Evolutionary conservation across 257 asterid species (phyloP), one percentile per base, ranked within the genome.

Genomic region (Solanum stenotomum): DNA sequence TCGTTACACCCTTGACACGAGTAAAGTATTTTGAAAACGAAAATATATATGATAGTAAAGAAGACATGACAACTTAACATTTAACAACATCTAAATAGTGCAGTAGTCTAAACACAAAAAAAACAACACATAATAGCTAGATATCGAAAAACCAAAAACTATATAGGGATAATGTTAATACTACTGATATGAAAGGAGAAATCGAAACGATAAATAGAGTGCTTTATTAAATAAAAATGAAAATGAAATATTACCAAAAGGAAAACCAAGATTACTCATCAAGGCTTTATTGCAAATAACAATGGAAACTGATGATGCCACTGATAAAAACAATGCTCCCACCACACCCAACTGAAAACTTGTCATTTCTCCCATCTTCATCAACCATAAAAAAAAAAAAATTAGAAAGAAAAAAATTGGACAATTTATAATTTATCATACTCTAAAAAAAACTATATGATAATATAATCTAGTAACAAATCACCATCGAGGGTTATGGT

Each of bases 241-340:
- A 68, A 27, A 68, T 68, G 25, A 38, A 61, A 79, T 65, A 34
- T 88, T 92, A 96, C 98, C 98, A 87, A 96, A 96, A 56, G 92
- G 94, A 89, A 96, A 96, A 52, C 97, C 98, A 89, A 96, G 98
- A 92, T 96, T 95, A 84, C 95, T 95, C 98, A 96, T 96, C 91
- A 96, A 89, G 89, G 98, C 98, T 88, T 96, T 96, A 93, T 96
- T 96, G 92, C 98, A 95, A 88, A 96, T 95, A 87, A 96, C 98
- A 86, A 96, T 96, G 83, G 98, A 96, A 5, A 96, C 98, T 3
- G 98, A 96, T 49, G 98, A 96, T 85, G 98, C 98, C 88, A 96
- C 98, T 0, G 98, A 95, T 6, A 96, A 96, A 84, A 94, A 93
- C 72, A 96, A 68, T 68, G 98, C 98, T n/a, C 98, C 96, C 11